These are phyloP conservation scores for Rhinocladiella mackenziei DNA, from an alignment of 2,329 filamentous ascomycete genomes.

Conservation along the genomic window DNA sequence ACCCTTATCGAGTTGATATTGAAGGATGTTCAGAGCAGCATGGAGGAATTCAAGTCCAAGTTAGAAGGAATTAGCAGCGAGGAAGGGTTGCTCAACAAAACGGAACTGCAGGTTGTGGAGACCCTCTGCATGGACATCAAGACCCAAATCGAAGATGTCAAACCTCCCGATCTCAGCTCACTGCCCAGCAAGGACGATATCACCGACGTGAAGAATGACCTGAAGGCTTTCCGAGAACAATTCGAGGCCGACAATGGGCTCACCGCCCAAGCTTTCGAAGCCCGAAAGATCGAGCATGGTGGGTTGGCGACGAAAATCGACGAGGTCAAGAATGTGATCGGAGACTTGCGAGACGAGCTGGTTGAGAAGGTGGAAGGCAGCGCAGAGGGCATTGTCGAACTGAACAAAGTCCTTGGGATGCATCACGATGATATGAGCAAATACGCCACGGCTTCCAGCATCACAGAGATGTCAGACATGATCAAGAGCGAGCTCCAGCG, in stretches of 20 bases:
- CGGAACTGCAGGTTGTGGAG: slow-evolving; percentile 76
- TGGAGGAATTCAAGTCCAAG: slow-evolving; percentile 65
- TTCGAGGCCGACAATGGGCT: slow-evolving; percentile 65
- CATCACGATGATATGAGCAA: slow-evolving; percentile 58
- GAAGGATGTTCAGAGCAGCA: slow-evolving; percentile 67
- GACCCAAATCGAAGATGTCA: slow-evolving; percentile 67
- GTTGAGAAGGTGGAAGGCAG: slow-evolving; percentile 74
- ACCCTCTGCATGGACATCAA: slow-evolving; percentile 83
- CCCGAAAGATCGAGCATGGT: slow-evolving; percentile 77
- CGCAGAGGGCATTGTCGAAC: slow-evolving; percentile 54
- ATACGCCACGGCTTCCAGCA: slow-evolving; percentile 52
- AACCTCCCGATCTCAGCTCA: slow-evolving; percentile 64
- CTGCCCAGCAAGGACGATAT: slow-evolving; percentile 75
- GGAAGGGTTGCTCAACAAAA: slow-evolving; percentile 66
- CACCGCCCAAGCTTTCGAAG: slow-evolving; percentile 74
- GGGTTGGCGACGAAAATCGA: slow-evolving; percentile 72
- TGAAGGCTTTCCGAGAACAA: slow-evolving; percentile 69
- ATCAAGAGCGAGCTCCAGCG: slow-evolving; percentile 87
- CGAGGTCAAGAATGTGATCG: slow-evolving; percentile 72
- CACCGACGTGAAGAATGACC: slow-evolving; percentile 62
- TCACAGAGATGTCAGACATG: slow-evolving; percentile 68
- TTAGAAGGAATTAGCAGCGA: slow-evolving; percentile 38
- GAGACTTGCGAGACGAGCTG: slow-evolving; percentile 72
- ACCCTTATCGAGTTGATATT: slow-evolving; percentile 71
- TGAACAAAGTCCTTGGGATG: slow-evolving; percentile 60